Evolutionary conservation across 2,329 filamentous ascomycete species (phyloP), one percentile per base, ranked within the genome.

Genomic region (Fusarium sp.): DNA sequence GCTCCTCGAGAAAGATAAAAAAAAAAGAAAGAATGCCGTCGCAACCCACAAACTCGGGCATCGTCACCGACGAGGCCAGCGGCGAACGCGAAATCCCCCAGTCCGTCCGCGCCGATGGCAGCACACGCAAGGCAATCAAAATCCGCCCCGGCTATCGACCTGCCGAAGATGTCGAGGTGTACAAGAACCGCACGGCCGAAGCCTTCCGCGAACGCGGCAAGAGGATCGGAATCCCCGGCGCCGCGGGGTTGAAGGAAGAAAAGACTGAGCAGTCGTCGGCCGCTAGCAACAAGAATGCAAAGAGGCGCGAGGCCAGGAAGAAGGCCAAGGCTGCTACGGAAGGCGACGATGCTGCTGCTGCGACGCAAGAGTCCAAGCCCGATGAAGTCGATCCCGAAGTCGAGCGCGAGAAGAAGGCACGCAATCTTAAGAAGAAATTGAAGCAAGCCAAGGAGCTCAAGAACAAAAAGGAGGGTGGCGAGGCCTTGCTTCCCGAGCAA

Each of bases 81-180:
- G 97, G 97, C 80, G 90, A 95, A 80, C 94, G 95, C 52, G 92
- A 95, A 78, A 98, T 99, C 67, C 97, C 97, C 30, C 90, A 95
- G 50, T 98, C 96, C 1, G 86, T 91, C 50, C 93, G 97, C 64
- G 86, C 97, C 27, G 97, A 99, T 81, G 97, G 97, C 67, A 95
- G 93, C 60, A 94, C 94, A n/a, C 91, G 97, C 66, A 97, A 94
- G 80, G 96, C 98, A 79, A 98, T 98, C 81, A 94, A 94, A 80
- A 95, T 99, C 70, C 91, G 95, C 33, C 96, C 97, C 0, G 97
- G 97, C 63, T 99, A 98, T 84, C 92, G 92, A 37, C 97, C 97
- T 2, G 95, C 95, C 1, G 97, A 99, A 85, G 97, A 99, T 83
- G 93, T 98, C 73, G 95, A 98, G 81, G 88, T 98, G 54, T 99